Conservation (phyloP, 2,329 filamentous ascomycete species). For the Zymoseptoria passerinii region DNA sequence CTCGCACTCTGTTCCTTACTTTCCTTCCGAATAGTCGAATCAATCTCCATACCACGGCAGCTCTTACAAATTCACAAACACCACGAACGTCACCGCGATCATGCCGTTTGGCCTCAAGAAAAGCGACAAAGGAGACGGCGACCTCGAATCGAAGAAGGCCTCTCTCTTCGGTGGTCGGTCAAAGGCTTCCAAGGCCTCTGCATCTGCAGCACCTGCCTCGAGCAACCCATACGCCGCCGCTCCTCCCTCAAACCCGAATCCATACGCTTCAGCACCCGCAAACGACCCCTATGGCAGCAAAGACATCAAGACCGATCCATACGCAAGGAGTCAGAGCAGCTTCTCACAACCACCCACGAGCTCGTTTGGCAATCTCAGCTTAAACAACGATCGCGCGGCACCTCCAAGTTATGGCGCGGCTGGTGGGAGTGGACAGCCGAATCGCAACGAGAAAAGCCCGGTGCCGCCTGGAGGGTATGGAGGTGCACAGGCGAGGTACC, state of each 20-base stretch:
- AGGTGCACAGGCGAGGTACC: conserved; percentile 22
- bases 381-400: conserved; percentile 28
- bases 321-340: conserved; percentile 21
- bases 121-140: conserved; percentile 44
- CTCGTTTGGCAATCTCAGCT: conserved; percentile 24
- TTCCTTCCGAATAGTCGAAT: background rate
- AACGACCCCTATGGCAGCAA: conserved; percentile 26
- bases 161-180: conserved; percentile 52
- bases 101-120: conserved; percentile 43
- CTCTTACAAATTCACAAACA: background rate
- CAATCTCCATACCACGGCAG: conserved; percentile 1
- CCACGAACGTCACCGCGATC: conserved; percentile 1
- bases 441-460: conserved; percentile 37
- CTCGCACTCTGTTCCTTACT: conserved; percentile 1
- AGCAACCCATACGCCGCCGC: conserved; percentile 51
- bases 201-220: conserved; percentile 31
- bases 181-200: conserved; percentile 45
- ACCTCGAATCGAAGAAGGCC: conserved; percentile 45
- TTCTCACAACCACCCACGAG: conserved; percentile 24
- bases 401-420: conserved; percentile 3
- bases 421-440: conserved; percentile 21
- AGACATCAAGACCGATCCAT: conserved; percentile 20
- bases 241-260: conserved; percentile 18
- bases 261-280: conserved; percentile 21
- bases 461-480: conserved; percentile 40